Evolutionary conservation across 2,329 filamentous ascomycete species (phyloP).

Genomic region (Alternaria solani): DNA sequence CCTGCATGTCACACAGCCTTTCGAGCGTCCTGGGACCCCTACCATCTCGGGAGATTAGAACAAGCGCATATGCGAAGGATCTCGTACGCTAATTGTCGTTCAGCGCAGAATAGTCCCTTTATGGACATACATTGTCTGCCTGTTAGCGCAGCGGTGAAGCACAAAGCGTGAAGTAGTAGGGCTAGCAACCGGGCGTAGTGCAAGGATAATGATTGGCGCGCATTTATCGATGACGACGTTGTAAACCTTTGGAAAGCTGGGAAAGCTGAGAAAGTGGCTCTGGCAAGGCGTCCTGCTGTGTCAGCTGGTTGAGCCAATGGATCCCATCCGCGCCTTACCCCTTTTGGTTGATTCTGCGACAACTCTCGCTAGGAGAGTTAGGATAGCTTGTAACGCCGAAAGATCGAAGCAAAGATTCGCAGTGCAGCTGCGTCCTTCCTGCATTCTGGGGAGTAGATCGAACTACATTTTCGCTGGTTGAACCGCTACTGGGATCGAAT

Average conservation of each 20-base stretch:
- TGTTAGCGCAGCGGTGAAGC: not conserved
- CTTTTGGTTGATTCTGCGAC: conserved; percentile 17
- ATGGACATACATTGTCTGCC: conserved; percentile 13
- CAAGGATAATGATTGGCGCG: conserved; percentile 8
- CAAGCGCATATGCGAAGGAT: not conserved
- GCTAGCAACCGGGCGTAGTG: not conserved
- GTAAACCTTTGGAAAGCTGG: not conserved
- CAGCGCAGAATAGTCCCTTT: conserved; percentile 32
- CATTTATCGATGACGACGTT: conserved; percentile 13
- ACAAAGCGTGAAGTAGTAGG: not conserved
- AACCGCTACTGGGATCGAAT: not conserved
- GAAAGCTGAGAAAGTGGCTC: not conserved
- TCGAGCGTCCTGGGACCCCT: conserved; percentile 42
- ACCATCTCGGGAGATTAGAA: conserved; percentile 22
- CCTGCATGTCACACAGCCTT: conserved; percentile 44
- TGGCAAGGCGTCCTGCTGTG: not conserved
- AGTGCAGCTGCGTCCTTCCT: not conserved
- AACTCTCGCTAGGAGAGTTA: not conserved
- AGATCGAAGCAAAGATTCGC: not conserved
- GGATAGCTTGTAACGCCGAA: not conserved
- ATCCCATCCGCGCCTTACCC: not conserved
- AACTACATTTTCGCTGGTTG: not conserved
- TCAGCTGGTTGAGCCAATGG: conserved; percentile 3
- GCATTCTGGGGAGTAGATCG: not conserved
- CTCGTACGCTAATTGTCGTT: conserved; percentile 1